phyloP scores from a whole-genome alignment of 495 filamentous ascomycete species.

The Podospora appendiculata region DNA sequence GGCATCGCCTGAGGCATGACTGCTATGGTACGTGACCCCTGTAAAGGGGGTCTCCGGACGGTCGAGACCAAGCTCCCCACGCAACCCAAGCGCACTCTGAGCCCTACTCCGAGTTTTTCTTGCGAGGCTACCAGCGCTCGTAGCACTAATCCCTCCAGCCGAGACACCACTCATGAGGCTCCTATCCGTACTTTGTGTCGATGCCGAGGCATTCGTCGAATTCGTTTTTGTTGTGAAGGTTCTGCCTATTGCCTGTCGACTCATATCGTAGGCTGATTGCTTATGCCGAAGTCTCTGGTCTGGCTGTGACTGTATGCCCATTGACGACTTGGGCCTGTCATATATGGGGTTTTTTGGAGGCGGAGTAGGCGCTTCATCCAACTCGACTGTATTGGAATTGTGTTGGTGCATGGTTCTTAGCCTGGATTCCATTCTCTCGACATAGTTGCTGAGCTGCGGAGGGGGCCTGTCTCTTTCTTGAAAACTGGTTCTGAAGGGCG shows the following conservation, averaged over 20 bases:
- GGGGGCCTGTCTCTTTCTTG: constrained; percentile 47
- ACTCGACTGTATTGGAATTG: constrained; percentile 35
- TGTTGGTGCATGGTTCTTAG: constrained; percentile 64
- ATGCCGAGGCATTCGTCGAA: constrained; percentile 63
- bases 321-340: constrained; percentile 43
- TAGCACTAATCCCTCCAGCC: constrained; percentile 85
- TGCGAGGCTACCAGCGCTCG: constrained; percentile 87
- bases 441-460: constrained; percentile 73
- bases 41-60: constrained; percentile 68
- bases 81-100: constrained; percentile 45
- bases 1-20: constrained; percentile 59
- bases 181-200: constrained; percentile 65
- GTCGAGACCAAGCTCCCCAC: constrained; percentile 34
- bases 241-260: constrained; percentile 58
- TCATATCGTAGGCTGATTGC: constrained; percentile 80
- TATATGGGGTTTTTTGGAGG: constrained; percentile 50
- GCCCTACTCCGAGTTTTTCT: constrained; percentile 53
- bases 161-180: constrained; percentile 92
- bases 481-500: constrained; percentile 26
- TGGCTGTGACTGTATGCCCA: constrained; percentile 23
- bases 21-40: constrained; percentile 76
- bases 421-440: constrained; percentile 79
- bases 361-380: constrained; percentile 50
- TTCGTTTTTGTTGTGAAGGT: constrained; percentile 84
- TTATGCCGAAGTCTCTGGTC: constrained; percentile 43